Percentiles rank a stretch among this genome's conserved stretches.
Evolutionary conservation across 2,329 filamentous ascomycete genomes (phyloP).

Genomic region (Fusarium virguliforme): DNA sequence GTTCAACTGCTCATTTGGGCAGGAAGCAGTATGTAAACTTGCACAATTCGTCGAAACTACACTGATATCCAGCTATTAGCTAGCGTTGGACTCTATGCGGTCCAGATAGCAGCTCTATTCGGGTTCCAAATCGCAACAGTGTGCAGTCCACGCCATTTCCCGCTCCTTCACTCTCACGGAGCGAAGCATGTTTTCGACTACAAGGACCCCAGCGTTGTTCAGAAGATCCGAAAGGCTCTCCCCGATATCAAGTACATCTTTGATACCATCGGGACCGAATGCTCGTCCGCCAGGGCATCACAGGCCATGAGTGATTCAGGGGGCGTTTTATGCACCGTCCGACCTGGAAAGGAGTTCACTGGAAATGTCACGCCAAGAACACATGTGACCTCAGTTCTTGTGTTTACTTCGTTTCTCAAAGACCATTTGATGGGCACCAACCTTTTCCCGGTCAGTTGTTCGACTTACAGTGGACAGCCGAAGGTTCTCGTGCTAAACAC

Average conservation of each 20-base stretch:
- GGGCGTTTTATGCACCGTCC: constrained; percentile 58
- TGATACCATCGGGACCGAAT: constrained; percentile 59
- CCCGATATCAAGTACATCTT: constrained; percentile 56
- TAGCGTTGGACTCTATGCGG: constrained; percentile 56
- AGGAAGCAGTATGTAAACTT: constrained; percentile 56
- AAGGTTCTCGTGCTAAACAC: neutral
- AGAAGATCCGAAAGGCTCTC: constrained; percentile 53
- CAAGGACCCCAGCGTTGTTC: constrained; percentile 53
- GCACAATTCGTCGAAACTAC: neutral
- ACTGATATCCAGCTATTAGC: constrained; percentile 38
- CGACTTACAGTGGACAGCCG: neutral
- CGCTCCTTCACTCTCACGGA: constrained; percentile 52
- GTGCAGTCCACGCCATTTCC: constrained; percentile 53
- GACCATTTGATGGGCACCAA: neutral
- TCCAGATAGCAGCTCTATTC: constrained; percentile 54
- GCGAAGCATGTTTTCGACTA: constrained; percentile 59
- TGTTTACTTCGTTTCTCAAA: constrained; percentile 60
- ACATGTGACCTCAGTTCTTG: constrained; percentile 58
- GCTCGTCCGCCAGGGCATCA: constrained; percentile 54
- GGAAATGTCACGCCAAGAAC: constrained; percentile 52
- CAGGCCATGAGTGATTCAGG: constrained; percentile 44
- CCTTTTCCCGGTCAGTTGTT: neutral
- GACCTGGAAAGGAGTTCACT: constrained; percentile 58
- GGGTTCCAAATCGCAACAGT: constrained; percentile 55
- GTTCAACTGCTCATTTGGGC: constrained; percentile 59